Conservation (phyloP, 169 alveolate genomes). For the Plasmodium vinckei region DNA sequence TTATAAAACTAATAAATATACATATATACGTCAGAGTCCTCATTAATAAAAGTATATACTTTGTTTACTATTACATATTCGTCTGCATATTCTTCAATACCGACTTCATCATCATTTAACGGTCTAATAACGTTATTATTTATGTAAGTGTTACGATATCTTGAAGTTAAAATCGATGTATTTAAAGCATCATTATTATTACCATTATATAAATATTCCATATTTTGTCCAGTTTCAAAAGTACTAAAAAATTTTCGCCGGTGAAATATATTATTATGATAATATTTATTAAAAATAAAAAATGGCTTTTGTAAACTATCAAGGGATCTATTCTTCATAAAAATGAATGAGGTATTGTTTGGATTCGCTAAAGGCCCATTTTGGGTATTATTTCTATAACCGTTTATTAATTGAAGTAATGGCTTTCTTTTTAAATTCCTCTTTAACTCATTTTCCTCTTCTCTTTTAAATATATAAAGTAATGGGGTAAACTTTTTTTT, state of each 20-base stretch:
- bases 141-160: conserved; percentile 19
- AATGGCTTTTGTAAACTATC: conserved; percentile 33
- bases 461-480: conserved; percentile 51
- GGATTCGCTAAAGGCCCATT: neutral
- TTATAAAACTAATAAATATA: conserved; percentile 24
- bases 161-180: conserved; percentile 17
- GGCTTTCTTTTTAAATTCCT: conserved; percentile 22
- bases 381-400: neutral
- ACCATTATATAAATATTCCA: neutral
- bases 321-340: conserved; percentile 18
- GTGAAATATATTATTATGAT: conserved; percentile 12
- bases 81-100: conserved; percentile 21
- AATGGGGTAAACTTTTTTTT: conserved; percentile 56
- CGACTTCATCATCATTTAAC: conserved; percentile 16
- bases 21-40: conserved; percentile 24
- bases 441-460: conserved; percentile 60
- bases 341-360: conserved; percentile 13
- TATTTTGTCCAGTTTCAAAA: neutral
- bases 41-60: conserved; percentile 47
- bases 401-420: conserved; percentile 18
- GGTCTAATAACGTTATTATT: conserved; percentile 27
- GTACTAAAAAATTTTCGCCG: conserved; percentile 20
- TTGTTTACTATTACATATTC: conserved; percentile 46
- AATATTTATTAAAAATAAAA: conserved; percentile 34
- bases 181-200: conserved; percentile 16